Evolutionary conservation across 2,329 filamentous ascomycete species (phyloP).

Genomic region (Clonostachys solani): DNA sequence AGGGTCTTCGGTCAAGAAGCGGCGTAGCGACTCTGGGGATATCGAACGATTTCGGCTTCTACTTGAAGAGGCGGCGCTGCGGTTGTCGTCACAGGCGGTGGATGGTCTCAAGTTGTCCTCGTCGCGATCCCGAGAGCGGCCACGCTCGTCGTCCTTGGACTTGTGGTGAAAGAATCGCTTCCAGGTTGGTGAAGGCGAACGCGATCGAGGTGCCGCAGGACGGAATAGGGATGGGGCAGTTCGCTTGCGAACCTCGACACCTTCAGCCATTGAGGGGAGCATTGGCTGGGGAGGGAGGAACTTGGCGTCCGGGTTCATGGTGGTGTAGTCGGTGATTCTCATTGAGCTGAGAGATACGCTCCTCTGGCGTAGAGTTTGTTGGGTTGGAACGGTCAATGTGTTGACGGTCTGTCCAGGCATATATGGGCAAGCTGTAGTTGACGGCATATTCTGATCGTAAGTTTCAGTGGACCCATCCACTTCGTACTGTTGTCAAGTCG

Average conservation of each 20-base stretch:
- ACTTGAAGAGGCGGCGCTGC: slow-evolving; percentile 14
- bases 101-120: slow-evolving; percentile 10
- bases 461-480: slow-evolving; percentile 74
- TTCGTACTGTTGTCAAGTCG: slow-evolving; percentile 59
- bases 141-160: slow-evolving; percentile 25
- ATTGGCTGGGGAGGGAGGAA: slow-evolving; percentile 61
- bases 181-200: slow-evolving; percentile 46
- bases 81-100: slow-evolving; percentile 20
- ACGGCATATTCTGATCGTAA: slow-evolving; percentile 67
- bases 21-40: slow-evolving; percentile 50
- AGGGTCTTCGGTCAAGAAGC: slow-evolving; percentile 44
- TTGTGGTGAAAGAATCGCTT: slow-evolving; percentile 46
- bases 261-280: slow-evolving; percentile 5
- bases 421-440: slow-evolving; percentile 77
- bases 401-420: slow-evolving; percentile 88
- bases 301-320: slow-evolving; percentile 74
- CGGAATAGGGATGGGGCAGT: slow-evolving; percentile 21
- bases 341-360: slow-evolving; percentile 64
- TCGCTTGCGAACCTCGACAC: slow-evolving; percentile 14
- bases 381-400: slow-evolving; percentile 73
- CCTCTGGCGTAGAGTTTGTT: slow-evolving; percentile 55
- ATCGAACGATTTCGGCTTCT: slow-evolving; percentile 19
- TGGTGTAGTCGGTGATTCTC: slow-evolving; percentile 56
- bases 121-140: slow-evolving; percentile 20
- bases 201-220: slow-evolving; percentile 37